These are phyloP conservation scores for Penicillium concentricum DNA, from an alignment of 2,329 filamentous ascomycete genomes.

Conservation along the genomic window DNA sequence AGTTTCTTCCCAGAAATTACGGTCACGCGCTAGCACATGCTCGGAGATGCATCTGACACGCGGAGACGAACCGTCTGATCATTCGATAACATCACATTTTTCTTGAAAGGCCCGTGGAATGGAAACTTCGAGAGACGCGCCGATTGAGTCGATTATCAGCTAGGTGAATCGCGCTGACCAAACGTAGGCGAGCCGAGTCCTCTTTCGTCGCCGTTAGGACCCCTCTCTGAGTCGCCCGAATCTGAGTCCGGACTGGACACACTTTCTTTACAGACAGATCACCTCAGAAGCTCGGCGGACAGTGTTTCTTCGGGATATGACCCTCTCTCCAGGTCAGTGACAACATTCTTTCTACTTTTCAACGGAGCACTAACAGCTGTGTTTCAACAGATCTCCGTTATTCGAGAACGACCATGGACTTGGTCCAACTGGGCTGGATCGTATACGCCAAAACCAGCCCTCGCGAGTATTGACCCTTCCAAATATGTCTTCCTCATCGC, in stretches of 20 bases:
- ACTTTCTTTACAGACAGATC: conserved; percentile 53
- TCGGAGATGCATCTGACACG: conserved; percentile 17
- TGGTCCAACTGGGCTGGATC: conserved; percentile 80
- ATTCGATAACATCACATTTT: conserved; percentile 21
- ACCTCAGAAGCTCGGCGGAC: conserved; percentile 74
- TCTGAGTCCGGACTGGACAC: conserved; percentile 45
- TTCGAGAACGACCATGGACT: conserved; percentile 87
- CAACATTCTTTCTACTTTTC: background rate
- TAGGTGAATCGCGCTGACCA: conserved; percentile 19
- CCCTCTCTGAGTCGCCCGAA: conserved; percentile 38
- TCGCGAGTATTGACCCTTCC: conserved; percentile 65
- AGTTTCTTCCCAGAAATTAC: background rate
- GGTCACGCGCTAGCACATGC: conserved; percentile 5
- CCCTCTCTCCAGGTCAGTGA: conserved; percentile 67
- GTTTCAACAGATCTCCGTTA: conserved; percentile 66
- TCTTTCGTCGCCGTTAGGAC: conserved; percentile 39
- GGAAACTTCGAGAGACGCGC: conserved; percentile 7
- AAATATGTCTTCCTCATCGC: conserved; percentile 62
- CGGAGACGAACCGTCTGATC: conserved; percentile 14
- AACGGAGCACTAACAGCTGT: conserved; percentile 10
- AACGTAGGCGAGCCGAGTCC: conserved; percentile 40
- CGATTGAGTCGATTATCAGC: conserved; percentile 12
- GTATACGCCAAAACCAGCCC: conserved; percentile 84
- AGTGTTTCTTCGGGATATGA: conserved; percentile 67
- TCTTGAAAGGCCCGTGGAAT: conserved; percentile 11